Evolutionary conservation across 805 yeast genomes (phyloP).

Genomic region (Myxozyma neotropica): DNA sequence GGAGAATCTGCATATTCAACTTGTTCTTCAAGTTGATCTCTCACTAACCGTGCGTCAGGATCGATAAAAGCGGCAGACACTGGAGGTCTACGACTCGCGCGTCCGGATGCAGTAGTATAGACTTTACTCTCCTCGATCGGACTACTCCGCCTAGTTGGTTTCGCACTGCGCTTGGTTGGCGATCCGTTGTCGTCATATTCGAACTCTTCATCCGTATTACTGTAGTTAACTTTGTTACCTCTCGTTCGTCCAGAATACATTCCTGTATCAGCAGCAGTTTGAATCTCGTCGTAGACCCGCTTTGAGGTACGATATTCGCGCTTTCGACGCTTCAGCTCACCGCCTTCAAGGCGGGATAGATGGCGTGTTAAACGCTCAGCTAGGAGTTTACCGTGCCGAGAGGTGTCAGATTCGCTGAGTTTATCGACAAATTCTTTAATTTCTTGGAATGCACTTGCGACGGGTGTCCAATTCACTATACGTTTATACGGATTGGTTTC

Average conservation of each 20-base stretch:
- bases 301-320: conserved; percentile 16
- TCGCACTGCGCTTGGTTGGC: not conserved
- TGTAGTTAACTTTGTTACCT: conserved; percentile 40
- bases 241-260: conserved; percentile 41
- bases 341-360: conserved; percentile 30
- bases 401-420: conserved; percentile 15
- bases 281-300: conserved; percentile 18
- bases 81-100: conserved; percentile 27
- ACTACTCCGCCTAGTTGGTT: conserved; percentile 13
- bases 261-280: conserved; percentile 37
- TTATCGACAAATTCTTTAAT: conserved; percentile 31
- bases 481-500: conserved; percentile 40
- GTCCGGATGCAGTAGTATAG: conserved; percentile 29
- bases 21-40: conserved; percentile 10
- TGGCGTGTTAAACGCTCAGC: conserved; percentile 10
- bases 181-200: conserved; percentile 15
- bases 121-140: conserved; percentile 13
- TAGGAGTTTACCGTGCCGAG: conserved; percentile 17
- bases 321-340: conserved; percentile 25
- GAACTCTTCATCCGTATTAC: conserved; percentile 22
- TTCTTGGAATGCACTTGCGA: conserved; percentile 40
- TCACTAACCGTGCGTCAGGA: not conserved
- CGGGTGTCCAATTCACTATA: conserved; percentile 42
- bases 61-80: conserved; percentile 2
- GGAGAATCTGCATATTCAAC: conserved; percentile 14